Evolutionary conservation across 1,139 yeast species (phyloP), one percentile per base, ranked within the genome.

Genomic region (Suhomyces taliae): DNA sequence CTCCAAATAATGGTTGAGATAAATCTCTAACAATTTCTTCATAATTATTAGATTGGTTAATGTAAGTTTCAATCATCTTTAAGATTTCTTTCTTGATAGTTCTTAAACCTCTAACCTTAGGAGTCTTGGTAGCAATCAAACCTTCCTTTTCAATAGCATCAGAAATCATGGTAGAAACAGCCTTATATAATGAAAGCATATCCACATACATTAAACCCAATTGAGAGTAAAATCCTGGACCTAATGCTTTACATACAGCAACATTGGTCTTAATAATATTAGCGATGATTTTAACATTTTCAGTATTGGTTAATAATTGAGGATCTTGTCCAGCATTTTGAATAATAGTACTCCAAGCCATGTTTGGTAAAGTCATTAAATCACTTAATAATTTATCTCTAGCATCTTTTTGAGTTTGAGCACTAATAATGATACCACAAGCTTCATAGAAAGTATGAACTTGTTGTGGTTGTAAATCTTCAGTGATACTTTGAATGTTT

Each of bases 381-480:
- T 90, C 95, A 44, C 76, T 67, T 49, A 93, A 77, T 49, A 91
- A 75, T 51, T 85, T 80, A 53, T 88, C 91, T 64, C 95, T 85
- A 38, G 80, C 76, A 12, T 79, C 81, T 46, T 76, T 74, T 27
- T 81, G 75, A 32, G 68, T 65, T 66, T 91, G 97, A 8, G 97
- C 97, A 49, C 93, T 82, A 38, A 93, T 83, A 52, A 93, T 93
- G 51, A 89, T 83, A 60, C 98, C 98, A 74, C 99, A 93, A 1
- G 99, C 98, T 70, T 90, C 97, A 66, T 93, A 93, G 64, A 93
- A 93, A 2, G 98, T 90, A 66, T 93, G 99, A 27, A 93, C 96
- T 68, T 93, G 99, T 66, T 91, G 98, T 27, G 99, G 97, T 60
- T 86, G 95, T 60, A 93, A 78, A 65, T 93, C 98, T 51, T 87